A percentile compares a stretch with the other conserved stretches of the same genome.
These are phyloP conservation scores for Condylostoma magnum DNA, from an alignment of 169 alveolate genomes.

Conservation along the genomic window DNA sequence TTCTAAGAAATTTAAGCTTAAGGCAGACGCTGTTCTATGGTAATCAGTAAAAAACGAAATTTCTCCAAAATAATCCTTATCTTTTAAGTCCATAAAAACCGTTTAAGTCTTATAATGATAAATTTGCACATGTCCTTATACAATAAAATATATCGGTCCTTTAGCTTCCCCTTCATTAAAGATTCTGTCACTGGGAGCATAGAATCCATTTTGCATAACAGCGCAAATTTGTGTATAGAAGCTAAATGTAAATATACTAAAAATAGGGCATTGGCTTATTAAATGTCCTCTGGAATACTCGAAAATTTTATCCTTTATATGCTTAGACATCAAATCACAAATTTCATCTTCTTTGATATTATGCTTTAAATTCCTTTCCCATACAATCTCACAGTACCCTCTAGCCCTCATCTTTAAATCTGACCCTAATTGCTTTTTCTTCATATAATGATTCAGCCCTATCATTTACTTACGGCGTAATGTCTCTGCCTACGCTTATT, in stretches of 20 bases:
- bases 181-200: slow-evolving; percentile 50
- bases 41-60: slow-evolving; percentile 52
- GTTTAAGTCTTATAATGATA: slow-evolving; percentile 52
- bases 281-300: neutral
- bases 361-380: neutral
- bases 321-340: neutral
- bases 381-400: neutral
- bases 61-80: slow-evolving; percentile 68
- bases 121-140: slow-evolving; percentile 60
- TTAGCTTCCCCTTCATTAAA: slow-evolving; percentile 49
- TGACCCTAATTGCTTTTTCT: neutral
- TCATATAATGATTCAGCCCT: neutral
- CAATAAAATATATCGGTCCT: slow-evolving; percentile 50
- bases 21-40: slow-evolving; percentile 59
- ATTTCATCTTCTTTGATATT: slow-evolving; percentile 7
- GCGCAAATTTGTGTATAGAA: neutral
- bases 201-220: slow-evolving; percentile 19
- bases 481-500: neutral
- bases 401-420: neutral
- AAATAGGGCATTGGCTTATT: neutral
- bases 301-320: neutral
- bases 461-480: neutral
- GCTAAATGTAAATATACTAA: neutral
- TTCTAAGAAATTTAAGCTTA: slow-evolving; percentile 38
- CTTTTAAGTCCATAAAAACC: slow-evolving; percentile 46